A percentile compares a stretch with the other conserved stretches of the same genome.
Evolutionary conservation across 495 filamentous ascomycete species (phyloP).

Genomic region (Pyronema omphalodes): DNA sequence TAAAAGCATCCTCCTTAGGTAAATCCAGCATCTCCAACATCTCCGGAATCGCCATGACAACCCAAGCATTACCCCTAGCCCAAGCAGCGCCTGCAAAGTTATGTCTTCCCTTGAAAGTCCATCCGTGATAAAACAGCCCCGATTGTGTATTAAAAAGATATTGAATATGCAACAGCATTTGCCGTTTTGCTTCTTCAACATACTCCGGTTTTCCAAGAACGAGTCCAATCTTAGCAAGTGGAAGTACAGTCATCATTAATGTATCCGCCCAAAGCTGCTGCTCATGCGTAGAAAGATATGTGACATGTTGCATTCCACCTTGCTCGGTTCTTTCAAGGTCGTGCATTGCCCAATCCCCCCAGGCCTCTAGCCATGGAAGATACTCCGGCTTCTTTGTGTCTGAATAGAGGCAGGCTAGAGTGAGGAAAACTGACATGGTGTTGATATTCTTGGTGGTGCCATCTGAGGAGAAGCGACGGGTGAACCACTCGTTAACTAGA

Average conservation of each 20-base stretch:
- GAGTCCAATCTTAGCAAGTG: conserved; percentile 54
- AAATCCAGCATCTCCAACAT: conserved; percentile 49
- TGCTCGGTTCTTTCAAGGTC: conserved; percentile 47
- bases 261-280: conserved; percentile 64
- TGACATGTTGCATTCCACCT: conserved; percentile 58
- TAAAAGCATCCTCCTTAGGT: conserved; percentile 36
- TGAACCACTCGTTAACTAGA: conserved; percentile 53
- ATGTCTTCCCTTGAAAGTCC: conserved; percentile 51
- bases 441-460: conserved; percentile 68
- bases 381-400: conserved; percentile 42
- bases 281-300: conserved; percentile 43
- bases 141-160: conserved; percentile 50
- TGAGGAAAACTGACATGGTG: conserved; percentile 56
- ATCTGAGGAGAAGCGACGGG: conserved; percentile 41
- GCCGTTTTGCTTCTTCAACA: conserved; percentile 51
- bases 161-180: conserved; percentile 53
- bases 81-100: conserved; percentile 53
- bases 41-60: conserved; percentile 58
- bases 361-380: conserved; percentile 50
- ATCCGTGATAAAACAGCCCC: conserved; percentile 57
- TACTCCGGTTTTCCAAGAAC: conserved; percentile 45
- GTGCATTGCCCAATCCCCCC: conserved; percentile 62
- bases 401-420: conserved; percentile 53
- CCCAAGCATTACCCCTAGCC: conserved; percentile 50
- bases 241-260: conserved; percentile 61